Base-by-base conservation (phyloP, 1,284 basidiomycete genomes). In the Sphagnurus paluster region DNA sequence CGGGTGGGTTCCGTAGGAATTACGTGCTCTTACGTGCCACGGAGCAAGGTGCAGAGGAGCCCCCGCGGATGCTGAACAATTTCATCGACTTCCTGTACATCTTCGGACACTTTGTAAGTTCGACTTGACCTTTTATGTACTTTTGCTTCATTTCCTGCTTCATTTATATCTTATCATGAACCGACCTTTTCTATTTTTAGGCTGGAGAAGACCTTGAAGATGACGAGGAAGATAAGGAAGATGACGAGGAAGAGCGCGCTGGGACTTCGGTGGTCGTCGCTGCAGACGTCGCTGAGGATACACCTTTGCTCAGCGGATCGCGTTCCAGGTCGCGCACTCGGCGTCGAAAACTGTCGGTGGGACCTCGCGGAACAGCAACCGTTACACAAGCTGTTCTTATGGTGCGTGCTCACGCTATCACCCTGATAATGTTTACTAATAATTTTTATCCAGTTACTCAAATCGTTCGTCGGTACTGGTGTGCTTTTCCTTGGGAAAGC, bases 381-480 rank as follows among this genome's bases (percentile, higher is more conserved):
- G 84, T 93, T 5, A 82, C 86, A 1, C 91, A 97, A 65, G 93
- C 93, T 6, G 82, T 93, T 9, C 72, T 97, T 35, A 96, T 97
- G 93, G 91, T 90, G 57, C 41, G 77, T 64, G 17, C 39, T 20
- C 28, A 10, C 11, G 35, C 41, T 11, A 45, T 13, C 38, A 50
- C 39, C 30, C 44, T 21, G 25, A 30, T 48, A 16, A 39, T 11
- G 28, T 29, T 28, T 23, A 9, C 2, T 44, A 21, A 39, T 47
- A 29, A 41, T 36, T n/a, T 39, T 32, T 29, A 40, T 32, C 33
- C 17, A 93, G 92, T 69, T 97, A 46, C 70, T 97, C 51, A 98
- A 99, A 68, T 88, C 92, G 0, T 99, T 99, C 61, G 87, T 99
- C 41, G 96, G 96, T 16, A 99, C 96, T 7, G 96, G 96, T 25